Conservation (phyloP, 2,329 filamentous ascomycete genomes). For the Pestalotiopsis sp. region DNA sequence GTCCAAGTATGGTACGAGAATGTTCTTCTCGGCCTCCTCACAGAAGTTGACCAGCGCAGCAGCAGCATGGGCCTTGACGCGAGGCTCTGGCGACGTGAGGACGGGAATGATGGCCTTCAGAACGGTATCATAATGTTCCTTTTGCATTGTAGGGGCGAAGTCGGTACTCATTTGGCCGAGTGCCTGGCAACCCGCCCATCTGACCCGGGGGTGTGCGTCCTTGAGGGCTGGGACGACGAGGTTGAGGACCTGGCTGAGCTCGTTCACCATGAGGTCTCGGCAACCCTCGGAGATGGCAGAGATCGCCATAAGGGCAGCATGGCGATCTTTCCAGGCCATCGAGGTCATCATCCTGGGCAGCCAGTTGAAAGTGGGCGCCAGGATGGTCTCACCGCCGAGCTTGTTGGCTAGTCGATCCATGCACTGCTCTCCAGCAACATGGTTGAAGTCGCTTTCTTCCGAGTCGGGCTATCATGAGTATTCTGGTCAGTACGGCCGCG, state of each 20-base stretch:
- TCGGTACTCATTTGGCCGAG: slow-evolving; percentile 99
- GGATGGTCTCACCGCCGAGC: slow-evolving; percentile 87
- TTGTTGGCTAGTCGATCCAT: slow-evolving; percentile 98
- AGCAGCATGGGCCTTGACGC: slow-evolving; percentile 94
- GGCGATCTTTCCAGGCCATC: slow-evolving; percentile 88
- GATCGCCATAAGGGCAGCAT: slow-evolving; percentile 97
- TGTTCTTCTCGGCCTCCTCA: slow-evolving; percentile 91
- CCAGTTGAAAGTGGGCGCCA: slow-evolving; percentile 95
- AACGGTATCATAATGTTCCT: slow-evolving; percentile 86
- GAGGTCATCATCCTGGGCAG: slow-evolving; percentile 97
- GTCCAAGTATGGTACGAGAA: slow-evolving; percentile 90
- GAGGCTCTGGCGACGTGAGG: slow-evolving; percentile 82
- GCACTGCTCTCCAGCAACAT: slow-evolving; percentile 95
- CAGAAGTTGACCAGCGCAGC: slow-evolving; percentile 99
- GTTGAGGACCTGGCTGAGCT: slow-evolving; percentile 90
- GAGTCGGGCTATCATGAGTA: slow-evolving; percentile 68
- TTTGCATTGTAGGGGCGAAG: slow-evolving; percentile 97
- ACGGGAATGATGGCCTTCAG: slow-evolving; percentile 91
- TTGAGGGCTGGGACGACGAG: slow-evolving; percentile 90
- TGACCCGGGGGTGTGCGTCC: slow-evolving; percentile 88
- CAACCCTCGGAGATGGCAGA: slow-evolving; percentile 98
- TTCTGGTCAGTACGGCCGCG: slow-evolving; percentile 25
- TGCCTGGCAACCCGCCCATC: slow-evolving; percentile 97
- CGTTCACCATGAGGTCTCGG: slow-evolving; percentile 90
- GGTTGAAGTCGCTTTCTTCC: slow-evolving; percentile 95